Conservation (phyloP, 2,329 filamentous ascomycete species). For the Arthroderma sp. region DNA sequence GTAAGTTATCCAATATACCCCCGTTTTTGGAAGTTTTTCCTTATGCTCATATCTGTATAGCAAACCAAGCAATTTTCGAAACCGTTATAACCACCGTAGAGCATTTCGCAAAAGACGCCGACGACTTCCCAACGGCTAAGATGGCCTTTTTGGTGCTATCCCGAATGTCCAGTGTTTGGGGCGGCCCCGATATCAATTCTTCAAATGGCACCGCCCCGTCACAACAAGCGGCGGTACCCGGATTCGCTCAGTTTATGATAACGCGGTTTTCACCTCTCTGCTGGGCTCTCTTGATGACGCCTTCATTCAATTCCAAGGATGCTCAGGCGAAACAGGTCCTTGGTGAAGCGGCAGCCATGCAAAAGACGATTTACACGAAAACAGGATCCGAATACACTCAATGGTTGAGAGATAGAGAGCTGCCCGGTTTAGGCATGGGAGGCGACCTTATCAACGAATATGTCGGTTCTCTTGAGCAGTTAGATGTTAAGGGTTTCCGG, state of each 20-base stretch:
- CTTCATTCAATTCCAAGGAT: constrained; percentile 70
- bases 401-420: constrained; percentile 32
- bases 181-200: constrained; percentile 59
- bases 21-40: neutral
- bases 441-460: constrained; percentile 34
- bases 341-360: constrained; percentile 71
- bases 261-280: constrained; percentile 75
- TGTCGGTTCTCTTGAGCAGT: constrained; percentile 30
- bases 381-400: constrained; percentile 67
- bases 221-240: constrained; percentile 48
- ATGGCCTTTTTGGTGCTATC: constrained; percentile 72
- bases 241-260: constrained; percentile 86
- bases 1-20: constrained; percentile 25
- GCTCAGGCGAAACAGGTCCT: constrained; percentile 81
- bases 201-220: constrained; percentile 27
- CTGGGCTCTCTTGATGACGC: constrained; percentile 74
- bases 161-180: constrained; percentile 79
- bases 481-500: constrained; percentile 35
- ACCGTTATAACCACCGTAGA: constrained; percentile 75
- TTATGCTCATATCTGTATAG: constrained; percentile 16
- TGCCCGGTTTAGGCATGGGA: constrained; percentile 37
- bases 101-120: constrained; percentile 65
- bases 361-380: constrained; percentile 83
- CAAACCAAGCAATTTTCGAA: constrained; percentile 85
- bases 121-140: constrained; percentile 51